Conservation (phyloP, 1,284 basidiomycete species). For the Irpex rosettiformis region DNA sequence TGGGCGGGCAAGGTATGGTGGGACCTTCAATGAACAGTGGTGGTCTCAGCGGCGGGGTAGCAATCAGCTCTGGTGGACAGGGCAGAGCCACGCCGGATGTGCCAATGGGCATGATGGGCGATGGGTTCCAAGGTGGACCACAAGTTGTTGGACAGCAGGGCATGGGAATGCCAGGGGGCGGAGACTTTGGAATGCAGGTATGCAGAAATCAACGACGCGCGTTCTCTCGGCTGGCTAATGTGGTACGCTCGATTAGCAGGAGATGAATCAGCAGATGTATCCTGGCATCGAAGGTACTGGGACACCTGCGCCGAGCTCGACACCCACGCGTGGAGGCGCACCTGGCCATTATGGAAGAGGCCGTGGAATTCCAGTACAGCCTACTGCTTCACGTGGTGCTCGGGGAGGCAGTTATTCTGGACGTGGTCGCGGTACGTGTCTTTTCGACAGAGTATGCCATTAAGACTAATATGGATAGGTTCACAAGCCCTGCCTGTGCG, state of each 20-base stretch:
- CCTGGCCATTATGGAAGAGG: constrained; percentile 51
- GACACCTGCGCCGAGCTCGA: constrained; percentile 31
- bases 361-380: constrained; percentile 38
- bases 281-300: constrained; percentile 41
- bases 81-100: constrained; percentile 14
- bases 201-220: constrained; percentile 15
- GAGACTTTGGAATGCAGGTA: constrained; percentile 50
- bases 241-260: constrained; percentile 8
- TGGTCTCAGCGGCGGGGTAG: constrained; percentile 18
- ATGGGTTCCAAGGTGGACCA: constrained; percentile 17
- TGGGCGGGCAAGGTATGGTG: constrained; percentile 13
- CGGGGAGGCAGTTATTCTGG: constrained; percentile 29
- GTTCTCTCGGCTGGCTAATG: neutral
- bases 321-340: constrained; percentile 38
- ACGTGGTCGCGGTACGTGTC: constrained; percentile 36
- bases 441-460: neutral
- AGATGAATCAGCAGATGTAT: constrained; percentile 55
- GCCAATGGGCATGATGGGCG: constrained; percentile 15
- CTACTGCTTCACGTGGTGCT: constrained; percentile 26
- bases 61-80: constrained; percentile 13
- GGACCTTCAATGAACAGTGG: constrained; percentile 14
- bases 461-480: constrained; percentile 1
- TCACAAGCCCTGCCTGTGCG: constrained; percentile 44
- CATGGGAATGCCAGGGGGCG: constrained; percentile 54
- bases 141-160: constrained; percentile 31